Conservation (phyloP, 2,329 filamentous ascomycete species). For the Colletotrichum ledebouriae region DNA sequence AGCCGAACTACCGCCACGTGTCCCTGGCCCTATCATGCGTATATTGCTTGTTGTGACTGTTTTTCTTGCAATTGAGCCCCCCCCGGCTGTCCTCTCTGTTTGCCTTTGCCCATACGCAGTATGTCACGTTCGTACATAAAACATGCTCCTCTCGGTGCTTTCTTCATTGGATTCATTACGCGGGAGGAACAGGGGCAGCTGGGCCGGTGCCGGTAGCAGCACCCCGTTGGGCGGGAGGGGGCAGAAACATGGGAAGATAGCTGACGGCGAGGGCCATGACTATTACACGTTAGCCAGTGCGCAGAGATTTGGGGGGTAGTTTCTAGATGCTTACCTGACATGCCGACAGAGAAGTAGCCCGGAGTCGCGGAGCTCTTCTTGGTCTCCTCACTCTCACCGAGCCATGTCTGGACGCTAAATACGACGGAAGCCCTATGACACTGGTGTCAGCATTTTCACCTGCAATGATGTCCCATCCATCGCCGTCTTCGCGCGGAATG, state of each 20-base stretch:
- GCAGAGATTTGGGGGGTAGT: neutral
- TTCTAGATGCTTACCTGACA: slow-evolving; percentile 73
- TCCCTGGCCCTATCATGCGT: slow-evolving; percentile 13
- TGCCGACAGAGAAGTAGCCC: slow-evolving; percentile 78
- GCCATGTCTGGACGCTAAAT: slow-evolving; percentile 81
- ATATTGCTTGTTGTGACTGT: neutral
- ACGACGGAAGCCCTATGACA: slow-evolving; percentile 76
- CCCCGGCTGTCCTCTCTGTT: neutral
- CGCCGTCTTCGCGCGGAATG: neutral
- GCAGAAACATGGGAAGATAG: slow-evolving; percentile 66
- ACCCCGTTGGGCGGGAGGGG: slow-evolving; percentile 49
- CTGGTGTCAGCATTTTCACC: slow-evolving; percentile 2
- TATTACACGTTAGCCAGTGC: slow-evolving; percentile 47
- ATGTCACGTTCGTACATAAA: too few relatives aligned
- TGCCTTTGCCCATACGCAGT: too few relatives aligned
- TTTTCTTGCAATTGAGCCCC: slow-evolving; percentile 4
- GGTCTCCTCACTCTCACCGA: slow-evolving; percentile 78
- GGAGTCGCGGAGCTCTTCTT: slow-evolving; percentile 77
- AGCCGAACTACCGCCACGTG: neutral
- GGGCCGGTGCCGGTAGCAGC: slow-evolving; percentile 52
- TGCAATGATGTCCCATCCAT: neutral
- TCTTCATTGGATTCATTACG: slow-evolving; percentile 33
- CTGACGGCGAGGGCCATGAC: slow-evolving; percentile 71
- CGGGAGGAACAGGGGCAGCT: slow-evolving; percentile 47
- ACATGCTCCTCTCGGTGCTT: too few relatives aligned